Evolutionary conservation across 202 grass and related monocot genomes (phyloP).

Genomic region (Zoysia matrella): DNA sequence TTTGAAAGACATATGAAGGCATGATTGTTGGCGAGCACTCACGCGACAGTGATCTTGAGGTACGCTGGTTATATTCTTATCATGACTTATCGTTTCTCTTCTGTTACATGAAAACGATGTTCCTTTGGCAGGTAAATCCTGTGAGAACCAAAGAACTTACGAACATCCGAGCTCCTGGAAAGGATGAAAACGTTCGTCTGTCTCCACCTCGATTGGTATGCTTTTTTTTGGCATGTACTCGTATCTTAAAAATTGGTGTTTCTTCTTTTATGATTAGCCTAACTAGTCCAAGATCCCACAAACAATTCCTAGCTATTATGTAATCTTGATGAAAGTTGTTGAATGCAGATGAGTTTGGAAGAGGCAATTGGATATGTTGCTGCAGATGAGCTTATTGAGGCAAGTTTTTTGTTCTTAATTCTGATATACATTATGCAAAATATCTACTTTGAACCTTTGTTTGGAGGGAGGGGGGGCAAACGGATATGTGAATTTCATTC

Average conservation of each 20-base stretch:
- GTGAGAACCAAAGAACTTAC: conserved; percentile 98
- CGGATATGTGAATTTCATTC: conserved; percentile 35
- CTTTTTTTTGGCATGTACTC: background rate
- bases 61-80: conserved; percentile 57
- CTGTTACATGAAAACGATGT: conserved; percentile 29
- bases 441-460: conserved; percentile 3
- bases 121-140: conserved; percentile 73
- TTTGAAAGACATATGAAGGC: conserved; percentile 83
- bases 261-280: conserved; percentile 17
- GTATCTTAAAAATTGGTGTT: background rate
- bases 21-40: conserved; percentile 98
- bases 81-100: conserved; percentile 18
- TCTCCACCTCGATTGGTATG: conserved; percentile 93
- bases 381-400: conserved; percentile 99
- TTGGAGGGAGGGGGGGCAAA: conserved; percentile 10
- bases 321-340: conserved; percentile 40
- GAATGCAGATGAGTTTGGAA: conserved; percentile 94
- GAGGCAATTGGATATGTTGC: conserved; percentile 99
- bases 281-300: conserved; percentile 11
- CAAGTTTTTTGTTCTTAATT: conserved; percentile 52
- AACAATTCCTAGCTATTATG: conserved; percentile 17
- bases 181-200: conserved; percentile 94
- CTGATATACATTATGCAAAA: conserved; percentile 1
- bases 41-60: conserved; percentile 97
- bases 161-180: conserved; percentile 90